Base-by-base conservation (phyloP, 1,139 yeast genomes). In the Zygosaccharomyces sapae region DNA sequence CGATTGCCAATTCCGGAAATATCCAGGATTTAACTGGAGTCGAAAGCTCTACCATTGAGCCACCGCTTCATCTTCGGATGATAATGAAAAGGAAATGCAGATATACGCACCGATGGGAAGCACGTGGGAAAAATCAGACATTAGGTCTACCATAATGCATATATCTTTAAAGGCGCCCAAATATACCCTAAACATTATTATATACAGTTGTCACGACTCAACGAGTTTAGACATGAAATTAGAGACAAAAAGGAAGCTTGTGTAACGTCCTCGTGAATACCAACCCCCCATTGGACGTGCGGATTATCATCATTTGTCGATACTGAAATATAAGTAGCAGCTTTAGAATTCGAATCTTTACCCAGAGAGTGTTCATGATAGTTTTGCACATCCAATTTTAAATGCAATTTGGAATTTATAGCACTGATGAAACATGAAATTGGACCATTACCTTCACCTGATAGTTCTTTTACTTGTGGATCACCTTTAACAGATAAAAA, bases 361-460 rank as follows among this genome's bases (percentile, higher is more conserved):
- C 97, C 97, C 55, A 92, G 76, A 36, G 97, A 84, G 69, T 92
- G 97, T 70, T 92, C 97, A 52, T 85, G 84, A 70, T 92, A 92
- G 64, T 84, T 77, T 63, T 81, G 79, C 51, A 92, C 96, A 58
- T 83, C 87, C 48, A 89, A 72, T 48, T 71, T 69, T 50, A 80
- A 72, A 40, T 78, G 77, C 53, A 86, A 75, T 49, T 75, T 71
- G 38, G 71, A 70, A 38, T 82, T 73, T 55, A 92, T 68, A 12
- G 96, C 96, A 68, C 87, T 83, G 19, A 84, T 76, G 67, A 89
- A 82, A 1, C 97, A 86, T 22, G 97, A 92, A 58, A 92, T 84
- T 53, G 96, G 97, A 68, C 97, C 98, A 66, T 90, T 92, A 66
- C 97, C 97, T 42, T 70, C 67, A 57, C 97, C 97, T 43, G 68